Conservation (phyloP, 495 filamentous ascomycete species). For the Podospora pseudocomata region DNA sequence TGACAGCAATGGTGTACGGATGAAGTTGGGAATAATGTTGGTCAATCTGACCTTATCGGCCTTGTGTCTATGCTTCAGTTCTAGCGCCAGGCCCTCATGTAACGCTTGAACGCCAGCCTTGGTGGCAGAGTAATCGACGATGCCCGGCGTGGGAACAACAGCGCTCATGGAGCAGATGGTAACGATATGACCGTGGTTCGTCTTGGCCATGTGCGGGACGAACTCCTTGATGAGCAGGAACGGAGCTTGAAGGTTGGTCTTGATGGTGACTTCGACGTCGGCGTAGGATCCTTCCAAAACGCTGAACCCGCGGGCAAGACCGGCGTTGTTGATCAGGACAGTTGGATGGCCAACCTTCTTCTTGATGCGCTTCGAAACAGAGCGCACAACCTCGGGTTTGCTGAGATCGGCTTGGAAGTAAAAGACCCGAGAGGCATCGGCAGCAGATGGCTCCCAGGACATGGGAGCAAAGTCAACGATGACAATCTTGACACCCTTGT, state of each 20-base stretch:
- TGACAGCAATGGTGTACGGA: slow-evolving; percentile 34
- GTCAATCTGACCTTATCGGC: slow-evolving; percentile 33
- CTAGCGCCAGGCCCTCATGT: slow-evolving; percentile 23
- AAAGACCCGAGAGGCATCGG: slow-evolving; percentile 13
- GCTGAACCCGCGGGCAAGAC: slow-evolving; percentile 20
- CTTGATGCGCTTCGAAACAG: slow-evolving; percentile 18
- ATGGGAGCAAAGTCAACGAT: slow-evolving; percentile 26
- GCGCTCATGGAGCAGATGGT: slow-evolving; percentile 25
- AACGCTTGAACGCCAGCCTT: slow-evolving; percentile 25
- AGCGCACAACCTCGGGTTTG: slow-evolving; percentile 16
- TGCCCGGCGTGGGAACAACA: slow-evolving; percentile 17
- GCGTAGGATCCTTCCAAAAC: slow-evolving; percentile 26
- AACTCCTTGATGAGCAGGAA: slow-evolving; percentile 31
- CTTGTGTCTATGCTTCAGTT: slow-evolving; percentile 27
- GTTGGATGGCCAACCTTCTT: slow-evolving; percentile 30
- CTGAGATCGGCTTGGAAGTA: slow-evolving; percentile 30
- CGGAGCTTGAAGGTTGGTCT: slow-evolving; percentile 26
- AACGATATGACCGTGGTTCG: slow-evolving; percentile 28
- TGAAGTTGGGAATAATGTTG: slow-evolving; percentile 33
- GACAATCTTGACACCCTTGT: slow-evolving; percentile 21
- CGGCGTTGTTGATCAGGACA: slow-evolving; percentile 31
- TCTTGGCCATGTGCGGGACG: slow-evolving; percentile 24
- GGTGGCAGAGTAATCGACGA: slow-evolving; percentile 26
- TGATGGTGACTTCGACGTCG: slow-evolving; percentile 27
- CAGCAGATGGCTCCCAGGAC: slow-evolving; percentile 14